Conservation (phyloP, 345 rosid genomes). For the Gossypium longicalyx region DNA sequence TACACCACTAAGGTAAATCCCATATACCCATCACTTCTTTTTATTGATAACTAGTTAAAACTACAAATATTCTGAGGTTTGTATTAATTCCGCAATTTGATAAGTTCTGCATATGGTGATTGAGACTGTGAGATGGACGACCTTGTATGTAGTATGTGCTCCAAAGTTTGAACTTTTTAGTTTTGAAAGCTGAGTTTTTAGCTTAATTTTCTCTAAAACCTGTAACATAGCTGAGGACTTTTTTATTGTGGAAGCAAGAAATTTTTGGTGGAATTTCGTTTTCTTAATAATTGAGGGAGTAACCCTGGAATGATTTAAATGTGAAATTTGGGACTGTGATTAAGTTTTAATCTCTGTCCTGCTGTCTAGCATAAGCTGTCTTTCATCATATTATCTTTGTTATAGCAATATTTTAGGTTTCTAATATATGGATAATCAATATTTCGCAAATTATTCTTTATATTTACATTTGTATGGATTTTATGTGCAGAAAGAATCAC, state of each 20-base stretch:
- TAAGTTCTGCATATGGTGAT: neutral
- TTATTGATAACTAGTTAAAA: neutral
- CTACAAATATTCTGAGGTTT: neutral
- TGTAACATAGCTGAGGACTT: neutral
- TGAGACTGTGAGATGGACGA: neutral
- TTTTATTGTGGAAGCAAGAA: too few relatives aligned
- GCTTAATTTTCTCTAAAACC: neutral
- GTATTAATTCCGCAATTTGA: neutral
- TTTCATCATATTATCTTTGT: neutral
- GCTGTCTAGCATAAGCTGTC: neutral
- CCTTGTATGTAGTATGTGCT: neutral
- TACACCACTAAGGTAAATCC: constrained; percentile 72
- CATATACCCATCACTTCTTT: neutral
- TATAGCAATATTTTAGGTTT: neutral
- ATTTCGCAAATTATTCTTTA: neutral
- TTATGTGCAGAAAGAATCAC: constrained; percentile 73
- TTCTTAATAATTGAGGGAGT: neutral
- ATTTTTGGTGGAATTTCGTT: neutral
- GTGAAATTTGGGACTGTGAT: neutral
- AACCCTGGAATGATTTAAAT: neutral
- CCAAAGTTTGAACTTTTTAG: neutral
- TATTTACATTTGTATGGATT: neutral
- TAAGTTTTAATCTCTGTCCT: neutral
- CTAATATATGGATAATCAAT: neutral
- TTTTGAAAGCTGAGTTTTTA: neutral